phyloP scores from a whole-genome alignment of 345 rosid genomes.

The Balakata baccata region DNA sequence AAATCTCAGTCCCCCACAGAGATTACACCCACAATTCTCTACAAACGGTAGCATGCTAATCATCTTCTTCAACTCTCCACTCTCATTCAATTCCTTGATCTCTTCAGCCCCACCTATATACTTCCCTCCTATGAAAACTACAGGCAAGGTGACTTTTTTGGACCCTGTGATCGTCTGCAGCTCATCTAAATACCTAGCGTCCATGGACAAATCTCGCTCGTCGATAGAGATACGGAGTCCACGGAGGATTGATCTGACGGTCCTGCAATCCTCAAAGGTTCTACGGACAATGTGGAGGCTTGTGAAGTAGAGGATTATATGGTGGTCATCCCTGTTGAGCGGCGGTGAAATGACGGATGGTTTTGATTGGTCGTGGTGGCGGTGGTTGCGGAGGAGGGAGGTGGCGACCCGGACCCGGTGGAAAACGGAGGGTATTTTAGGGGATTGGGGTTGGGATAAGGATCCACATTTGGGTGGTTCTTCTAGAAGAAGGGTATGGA shows the following conservation, averaged over 20 bases:
- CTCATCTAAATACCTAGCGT: conserved; percentile 19
- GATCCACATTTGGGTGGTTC: conserved; percentile 22
- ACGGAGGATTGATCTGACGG: conserved; percentile 29
- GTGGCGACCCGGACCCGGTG: conserved; percentile 56
- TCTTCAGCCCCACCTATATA: conserved; percentile 50
- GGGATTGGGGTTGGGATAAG: conserved; percentile 6
- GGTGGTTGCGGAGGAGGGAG: conserved; percentile 42
- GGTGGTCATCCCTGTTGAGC: conserved; percentile 3
- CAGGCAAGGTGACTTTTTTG: conserved; percentile 31
- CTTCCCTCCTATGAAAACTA: conserved; percentile 50
- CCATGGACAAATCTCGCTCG: conserved; percentile 32
- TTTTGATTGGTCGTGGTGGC: conserved; percentile 10
- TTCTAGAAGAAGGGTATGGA: conserved; percentile 50
- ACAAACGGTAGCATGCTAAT: conserved; percentile 26
- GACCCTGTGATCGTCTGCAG: conserved; percentile 18
- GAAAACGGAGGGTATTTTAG: conserved; percentile 42
- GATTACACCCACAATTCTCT: conserved; percentile 29
- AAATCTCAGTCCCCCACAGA: conserved; percentile 57
- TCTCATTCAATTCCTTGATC: conserved; percentile 39
- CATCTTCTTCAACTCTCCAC: conserved; percentile 44
- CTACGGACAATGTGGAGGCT: conserved; percentile 27
- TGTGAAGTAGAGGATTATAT: conserved; percentile 24
- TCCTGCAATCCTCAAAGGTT: conserved; percentile 29
- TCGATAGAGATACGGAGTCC: conserved; percentile 20
- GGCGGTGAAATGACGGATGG: not conserved